These are phyloP conservation scores for Fusarium dlaminii DNA, from an alignment of 2,329 filamentous ascomycete species.

Conservation along the genomic window DNA sequence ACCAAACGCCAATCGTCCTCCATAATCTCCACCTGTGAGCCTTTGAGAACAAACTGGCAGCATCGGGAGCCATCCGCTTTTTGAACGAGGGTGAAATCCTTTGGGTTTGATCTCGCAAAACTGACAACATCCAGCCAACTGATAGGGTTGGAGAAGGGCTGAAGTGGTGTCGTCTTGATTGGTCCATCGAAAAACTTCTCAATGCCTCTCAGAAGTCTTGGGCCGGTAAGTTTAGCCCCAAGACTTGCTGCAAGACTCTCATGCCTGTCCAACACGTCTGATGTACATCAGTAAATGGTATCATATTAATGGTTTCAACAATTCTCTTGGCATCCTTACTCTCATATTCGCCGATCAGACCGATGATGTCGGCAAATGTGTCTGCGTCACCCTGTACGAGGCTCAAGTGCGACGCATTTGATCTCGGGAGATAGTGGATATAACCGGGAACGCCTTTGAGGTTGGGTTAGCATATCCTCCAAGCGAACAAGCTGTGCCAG, in stretches of 20 bases:
- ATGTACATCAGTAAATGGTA: constrained; percentile 23
- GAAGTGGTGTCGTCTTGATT: constrained; percentile 63
- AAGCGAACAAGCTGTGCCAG: constrained; percentile 27
- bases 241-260: constrained; percentile 88
- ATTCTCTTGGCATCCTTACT: constrained; percentile 48
- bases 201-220: constrained; percentile 85
- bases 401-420: constrained; percentile 55
- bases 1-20: constrained; percentile 91
- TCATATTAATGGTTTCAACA: not conserved
- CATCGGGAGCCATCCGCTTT: constrained; percentile 74
- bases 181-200: constrained; percentile 86
- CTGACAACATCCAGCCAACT: constrained; percentile 88
- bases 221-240: constrained; percentile 82
- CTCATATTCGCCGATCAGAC: constrained; percentile 82
- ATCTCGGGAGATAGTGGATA: constrained; percentile 64
- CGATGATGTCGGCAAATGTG: constrained; percentile 76
- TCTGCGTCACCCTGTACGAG: constrained; percentile 68
- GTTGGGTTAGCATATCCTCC: constrained; percentile 35
- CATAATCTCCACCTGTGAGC: constrained; percentile 82
- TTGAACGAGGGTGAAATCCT: constrained; percentile 78
- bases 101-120: constrained; percentile 82
- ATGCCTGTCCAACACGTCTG: constrained; percentile 81
- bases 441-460: constrained; percentile 42
- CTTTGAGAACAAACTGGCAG: constrained; percentile 85
- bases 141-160: constrained; percentile 70